Evolutionary conservation across 2,329 filamentous ascomycete species (phyloP).

Genomic region (Aureobasidium namibiae): DNA sequence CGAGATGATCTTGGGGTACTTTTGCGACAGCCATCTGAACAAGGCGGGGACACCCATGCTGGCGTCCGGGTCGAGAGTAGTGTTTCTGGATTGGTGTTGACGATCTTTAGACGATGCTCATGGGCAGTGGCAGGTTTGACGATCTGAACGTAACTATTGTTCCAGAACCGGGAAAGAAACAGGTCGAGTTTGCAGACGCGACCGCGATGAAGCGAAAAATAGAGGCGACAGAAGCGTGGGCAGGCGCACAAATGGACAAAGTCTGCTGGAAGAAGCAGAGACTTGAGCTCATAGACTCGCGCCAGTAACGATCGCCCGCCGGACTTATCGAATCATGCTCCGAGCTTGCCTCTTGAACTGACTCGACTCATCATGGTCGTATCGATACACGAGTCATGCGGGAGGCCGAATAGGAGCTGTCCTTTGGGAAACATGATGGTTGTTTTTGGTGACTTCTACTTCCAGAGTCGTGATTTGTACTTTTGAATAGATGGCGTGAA

Average conservation of each 20-base stretch:
- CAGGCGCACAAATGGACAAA: background rate
- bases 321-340: too few relatives aligned
- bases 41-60: slow-evolving; percentile 89
- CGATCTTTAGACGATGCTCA: background rate
- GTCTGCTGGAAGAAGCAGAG: background rate
- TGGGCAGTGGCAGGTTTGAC: background rate
- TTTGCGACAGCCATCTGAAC: slow-evolving; percentile 93
- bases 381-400: background rate
- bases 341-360: too few relatives aligned
- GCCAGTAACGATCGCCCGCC: background rate
- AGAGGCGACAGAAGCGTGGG: background rate
- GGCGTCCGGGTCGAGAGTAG: slow-evolving; percentile 9
- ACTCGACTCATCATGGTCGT: too few relatives aligned
- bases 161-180: background rate
- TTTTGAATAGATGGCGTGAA: background rate
- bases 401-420: background rate
- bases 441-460: background rate
- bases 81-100: background rate
- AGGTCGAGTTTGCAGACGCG: background rate
- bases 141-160: background rate
- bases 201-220: background rate
- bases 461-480: background rate
- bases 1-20: slow-evolving; percentile 95
- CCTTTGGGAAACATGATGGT: background rate
- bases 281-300: slow-evolving; percentile 1